phyloP scores from a whole-genome alignment of 306 rosid species.

The Lathyrus tuberosus region DNA sequence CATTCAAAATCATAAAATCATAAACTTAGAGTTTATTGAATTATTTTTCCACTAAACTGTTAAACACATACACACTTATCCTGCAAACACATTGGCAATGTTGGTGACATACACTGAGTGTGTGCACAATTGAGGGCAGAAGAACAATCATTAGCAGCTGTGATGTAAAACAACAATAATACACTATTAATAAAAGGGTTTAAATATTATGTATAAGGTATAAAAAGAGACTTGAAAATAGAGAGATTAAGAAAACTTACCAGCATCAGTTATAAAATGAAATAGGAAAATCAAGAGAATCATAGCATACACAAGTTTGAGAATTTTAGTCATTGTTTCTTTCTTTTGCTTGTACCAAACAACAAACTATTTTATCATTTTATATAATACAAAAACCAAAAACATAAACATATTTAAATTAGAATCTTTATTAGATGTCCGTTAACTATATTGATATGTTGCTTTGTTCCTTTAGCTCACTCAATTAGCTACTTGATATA shows the following conservation, averaged over 20 bases:
- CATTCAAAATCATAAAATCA: no score
- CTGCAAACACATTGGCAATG: no score
- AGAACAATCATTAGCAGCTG: neutral
- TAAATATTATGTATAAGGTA: neutral
- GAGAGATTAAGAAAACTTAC: neutral
- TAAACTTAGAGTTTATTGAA: no score
- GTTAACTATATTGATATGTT: neutral
- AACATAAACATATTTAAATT: neutral
- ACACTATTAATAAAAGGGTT: neutral
- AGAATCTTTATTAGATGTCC: neutral
- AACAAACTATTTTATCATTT: neutral
- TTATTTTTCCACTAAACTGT: no score
- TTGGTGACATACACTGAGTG: no score
- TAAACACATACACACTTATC: no score
- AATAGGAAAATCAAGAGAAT: neutral
- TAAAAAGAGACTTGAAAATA: neutral
- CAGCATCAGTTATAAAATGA: neutral
- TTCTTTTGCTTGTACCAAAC: neutral
- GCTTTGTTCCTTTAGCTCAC: neutral
- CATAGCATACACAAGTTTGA: neutral
- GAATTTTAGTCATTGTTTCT: neutral
- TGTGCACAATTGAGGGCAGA: no score
- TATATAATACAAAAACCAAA: neutral
- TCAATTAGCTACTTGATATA: no score
- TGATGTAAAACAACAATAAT: neutral